Evolutionary conservation across 805 yeast species (phyloP).

Genomic region (Alloascoidea hylecoeti): DNA sequence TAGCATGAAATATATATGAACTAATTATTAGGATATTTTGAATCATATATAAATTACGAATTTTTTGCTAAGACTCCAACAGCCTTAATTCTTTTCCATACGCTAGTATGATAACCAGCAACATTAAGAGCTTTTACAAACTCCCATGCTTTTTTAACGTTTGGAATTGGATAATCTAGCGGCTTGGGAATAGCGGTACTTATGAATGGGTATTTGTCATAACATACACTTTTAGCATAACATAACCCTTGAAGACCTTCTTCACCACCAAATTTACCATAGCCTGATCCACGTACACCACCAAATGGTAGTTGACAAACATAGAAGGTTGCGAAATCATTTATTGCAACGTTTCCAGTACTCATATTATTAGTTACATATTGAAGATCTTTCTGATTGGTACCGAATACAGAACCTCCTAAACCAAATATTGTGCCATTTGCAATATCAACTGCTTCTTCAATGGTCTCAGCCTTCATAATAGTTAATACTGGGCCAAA

Average conservation of each 20-base stretch:
- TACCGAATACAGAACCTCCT: constrained; percentile 85
- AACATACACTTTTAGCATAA: constrained; percentile 74
- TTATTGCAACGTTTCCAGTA: constrained; percentile 90
- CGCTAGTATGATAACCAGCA: constrained; percentile 68
- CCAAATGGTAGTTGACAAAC: constrained; percentile 97
- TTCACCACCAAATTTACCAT: constrained; percentile 96
- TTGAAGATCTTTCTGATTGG: constrained; percentile 39
- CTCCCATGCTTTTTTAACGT: constrained; percentile 75
- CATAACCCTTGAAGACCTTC: constrained; percentile 92
- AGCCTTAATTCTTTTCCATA: constrained; percentile 54
- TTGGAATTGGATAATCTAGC: constrained; percentile 81
- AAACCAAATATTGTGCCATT: constrained; percentile 81
- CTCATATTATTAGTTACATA: constrained; percentile 48
- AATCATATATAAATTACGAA: constrained; percentile 15
- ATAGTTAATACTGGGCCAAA: constrained; percentile 86
- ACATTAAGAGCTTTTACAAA: constrained; percentile 71
- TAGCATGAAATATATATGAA: not conserved
- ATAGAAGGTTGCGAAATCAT: constrained; percentile 94
- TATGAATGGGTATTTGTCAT: constrained; percentile 58
- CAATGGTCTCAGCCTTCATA: constrained; percentile 53
- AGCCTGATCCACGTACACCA: constrained; percentile 85
- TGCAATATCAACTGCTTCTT: constrained; percentile 63
- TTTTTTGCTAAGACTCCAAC: constrained; percentile 38
- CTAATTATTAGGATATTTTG: not conserved
- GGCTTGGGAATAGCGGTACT: constrained; percentile 79